Conservation (phyloP, 257 asterid genomes). For the Capsicum chinense region DNA sequence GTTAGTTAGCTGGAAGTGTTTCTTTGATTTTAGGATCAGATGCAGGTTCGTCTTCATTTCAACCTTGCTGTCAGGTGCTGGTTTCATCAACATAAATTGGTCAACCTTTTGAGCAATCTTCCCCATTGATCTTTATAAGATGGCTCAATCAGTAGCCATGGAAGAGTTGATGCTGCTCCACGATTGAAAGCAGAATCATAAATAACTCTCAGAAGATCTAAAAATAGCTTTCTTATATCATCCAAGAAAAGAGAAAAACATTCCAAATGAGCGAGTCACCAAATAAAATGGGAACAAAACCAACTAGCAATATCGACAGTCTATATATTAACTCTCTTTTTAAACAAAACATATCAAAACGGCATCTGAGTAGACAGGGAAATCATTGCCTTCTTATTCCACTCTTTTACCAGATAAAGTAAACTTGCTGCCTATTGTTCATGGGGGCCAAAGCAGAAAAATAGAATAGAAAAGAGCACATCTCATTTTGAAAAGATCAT, state of each 20-base stretch:
- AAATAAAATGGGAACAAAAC: conserved; percentile 6
- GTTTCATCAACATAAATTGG: conserved; percentile 45
- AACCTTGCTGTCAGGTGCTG: conserved; percentile 46
- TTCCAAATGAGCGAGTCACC: background rate
- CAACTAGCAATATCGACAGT: background rate
- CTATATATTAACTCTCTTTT: background rate
- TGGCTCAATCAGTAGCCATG: conserved; percentile 71
- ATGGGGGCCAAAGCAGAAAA: no score
- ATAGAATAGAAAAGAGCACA: background rate
- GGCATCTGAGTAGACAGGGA: background rate
- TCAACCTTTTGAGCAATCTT: conserved; percentile 68
- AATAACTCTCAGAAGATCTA: conserved; percentile 93
- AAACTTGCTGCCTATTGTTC: no score
- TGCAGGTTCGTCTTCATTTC: conserved; percentile 54
- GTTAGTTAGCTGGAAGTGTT: conserved; percentile 35
- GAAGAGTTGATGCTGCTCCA: conserved; percentile 66
- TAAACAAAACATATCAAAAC: background rate
- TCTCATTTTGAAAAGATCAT: background rate
- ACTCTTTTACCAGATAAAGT: no score
- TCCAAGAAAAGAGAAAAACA: conserved; percentile 26
- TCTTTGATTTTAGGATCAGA: conserved; percentile 56
- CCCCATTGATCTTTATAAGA: conserved; percentile 75
- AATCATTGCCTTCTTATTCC: background rate
- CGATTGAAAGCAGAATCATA: conserved; percentile 61
- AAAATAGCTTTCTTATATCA: conserved; percentile 72